Percentiles rank a stretch among this genome's conserved stretches.
phyloP scores from a whole-genome alignment of 306 rosid genomes.

The Herpetospermum pedunculosum region DNA sequence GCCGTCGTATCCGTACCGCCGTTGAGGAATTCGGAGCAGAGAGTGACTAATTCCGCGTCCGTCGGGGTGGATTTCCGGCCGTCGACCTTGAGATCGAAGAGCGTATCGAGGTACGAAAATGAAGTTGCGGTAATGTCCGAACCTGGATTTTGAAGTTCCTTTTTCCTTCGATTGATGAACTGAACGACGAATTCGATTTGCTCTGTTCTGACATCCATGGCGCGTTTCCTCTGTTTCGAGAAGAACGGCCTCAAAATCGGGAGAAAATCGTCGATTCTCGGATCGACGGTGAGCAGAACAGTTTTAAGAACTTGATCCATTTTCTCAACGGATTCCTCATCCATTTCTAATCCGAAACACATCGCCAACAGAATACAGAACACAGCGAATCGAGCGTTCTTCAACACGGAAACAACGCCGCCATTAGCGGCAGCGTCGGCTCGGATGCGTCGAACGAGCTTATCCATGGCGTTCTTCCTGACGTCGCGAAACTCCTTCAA shows the following conservation, averaged over 20 bases:
- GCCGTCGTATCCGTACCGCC: slow-evolving; percentile 15
- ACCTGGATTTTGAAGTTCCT: slow-evolving; percentile 57
- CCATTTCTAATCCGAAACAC: slow-evolving; percentile 90
- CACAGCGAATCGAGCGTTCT: slow-evolving; percentile 60
- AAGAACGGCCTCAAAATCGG: slow-evolving; percentile 70
- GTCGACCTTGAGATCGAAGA: slow-evolving; percentile 9
- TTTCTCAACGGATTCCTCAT: slow-evolving; percentile 48
- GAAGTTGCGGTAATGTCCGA: slow-evolving; percentile 56
- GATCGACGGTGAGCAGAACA: slow-evolving; percentile 51
- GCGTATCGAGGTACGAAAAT: slow-evolving; percentile 23
- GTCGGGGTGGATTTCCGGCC: background rate
- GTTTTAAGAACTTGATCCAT: slow-evolving; percentile 62
- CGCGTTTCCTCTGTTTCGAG: slow-evolving; percentile 66
- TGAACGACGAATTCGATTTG: slow-evolving; percentile 54
- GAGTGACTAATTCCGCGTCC: slow-evolving; percentile 8
- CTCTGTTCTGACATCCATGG: slow-evolving; percentile 40
- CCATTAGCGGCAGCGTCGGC: slow-evolving; percentile 45
- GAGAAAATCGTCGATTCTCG: slow-evolving; percentile 76
- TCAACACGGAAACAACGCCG: slow-evolving; percentile 54
- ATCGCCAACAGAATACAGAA: slow-evolving; percentile 70
- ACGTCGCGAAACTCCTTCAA: slow-evolving; percentile 55
- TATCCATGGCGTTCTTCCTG: slow-evolving; percentile 60
- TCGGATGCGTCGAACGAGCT: slow-evolving; percentile 32
- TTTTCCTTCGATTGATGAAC: slow-evolving; percentile 46
- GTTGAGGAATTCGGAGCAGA: slow-evolving; percentile 16